Evolutionary conservation across 805 yeast species (phyloP).

Genomic region (Saturnispora gosingensis): DNA sequence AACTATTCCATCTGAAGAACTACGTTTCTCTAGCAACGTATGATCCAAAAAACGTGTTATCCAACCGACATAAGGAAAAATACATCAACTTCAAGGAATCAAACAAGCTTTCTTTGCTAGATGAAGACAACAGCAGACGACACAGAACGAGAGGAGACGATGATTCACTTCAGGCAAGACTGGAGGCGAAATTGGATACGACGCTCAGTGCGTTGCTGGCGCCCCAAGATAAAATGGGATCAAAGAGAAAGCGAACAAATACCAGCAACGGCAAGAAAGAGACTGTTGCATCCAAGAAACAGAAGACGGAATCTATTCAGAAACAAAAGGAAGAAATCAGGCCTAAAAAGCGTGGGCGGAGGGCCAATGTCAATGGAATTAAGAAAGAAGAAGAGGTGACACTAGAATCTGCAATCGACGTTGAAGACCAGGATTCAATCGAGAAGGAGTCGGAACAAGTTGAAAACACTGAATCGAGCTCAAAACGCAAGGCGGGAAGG

Average conservation of each 20-base stretch:
- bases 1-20: conserved; percentile 53
- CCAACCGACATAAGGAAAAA: conserved; percentile 15
- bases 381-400: background rate
- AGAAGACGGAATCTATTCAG: background rate
- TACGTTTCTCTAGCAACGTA: conserved; percentile 54
- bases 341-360: background rate
- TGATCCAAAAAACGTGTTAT: conserved; percentile 26
- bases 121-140: background rate
- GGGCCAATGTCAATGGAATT: background rate
- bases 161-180: background rate
- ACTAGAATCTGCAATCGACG: background rate
- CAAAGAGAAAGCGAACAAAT: background rate
- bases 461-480: background rate
- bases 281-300: background rate
- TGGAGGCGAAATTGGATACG: background rate
- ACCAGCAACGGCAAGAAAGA: background rate
- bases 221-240: background rate
- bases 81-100: conserved; percentile 5
- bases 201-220: background rate
- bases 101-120: background rate
- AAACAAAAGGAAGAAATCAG: background rate
- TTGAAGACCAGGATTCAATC: background rate
- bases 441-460: background rate
- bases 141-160: background rate
- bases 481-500: background rate